Evolutionary conservation across 306 rosid genomes (phyloP).

Genomic region (Arachis stenosperma): DNA sequence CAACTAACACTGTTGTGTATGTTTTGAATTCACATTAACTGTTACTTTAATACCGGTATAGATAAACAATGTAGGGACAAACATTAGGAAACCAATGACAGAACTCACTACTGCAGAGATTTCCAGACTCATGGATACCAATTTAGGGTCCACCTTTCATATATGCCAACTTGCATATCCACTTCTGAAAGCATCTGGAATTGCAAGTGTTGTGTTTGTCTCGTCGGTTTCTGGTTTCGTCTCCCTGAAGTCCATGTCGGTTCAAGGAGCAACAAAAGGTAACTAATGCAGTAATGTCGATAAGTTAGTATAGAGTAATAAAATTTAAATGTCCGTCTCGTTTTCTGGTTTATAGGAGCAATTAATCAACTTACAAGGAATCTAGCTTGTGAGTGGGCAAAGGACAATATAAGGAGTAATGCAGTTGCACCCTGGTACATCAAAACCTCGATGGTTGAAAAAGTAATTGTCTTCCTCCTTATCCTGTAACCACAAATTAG

Average conservation of each 20-base stretch:
- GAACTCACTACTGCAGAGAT: conserved; percentile 67
- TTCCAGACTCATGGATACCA: conserved; percentile 68
- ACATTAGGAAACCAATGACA: conserved; percentile 67
- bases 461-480: conserved; percentile 51
- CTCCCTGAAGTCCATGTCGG: conserved; percentile 75
- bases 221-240: conserved; percentile 79
- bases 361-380: conserved; percentile 72
- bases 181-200: conserved; percentile 63
- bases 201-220: conserved; percentile 66
- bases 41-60: conserved; percentile 23
- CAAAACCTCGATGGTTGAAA: conserved; percentile 74
- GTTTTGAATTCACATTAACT: too few species aligned
- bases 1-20: background rate
- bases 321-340: conserved; percentile 24
- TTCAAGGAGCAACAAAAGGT: conserved; percentile 86
- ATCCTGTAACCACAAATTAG: conserved; percentile 21
- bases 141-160: conserved; percentile 76
- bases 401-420: conserved; percentile 76
- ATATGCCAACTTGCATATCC: conserved; percentile 74
- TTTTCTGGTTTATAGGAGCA: conserved; percentile 56
- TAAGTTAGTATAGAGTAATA: conserved; percentile 12
- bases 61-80: conserved; percentile 75
- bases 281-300: conserved; percentile 12
- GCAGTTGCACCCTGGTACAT: conserved; percentile 87
- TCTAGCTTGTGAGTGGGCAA: conserved; percentile 86